Evolutionary conservation across 1,284 basidiomycete species (phyloP).

Genomic region (Porogramme epimiltina): DNA sequence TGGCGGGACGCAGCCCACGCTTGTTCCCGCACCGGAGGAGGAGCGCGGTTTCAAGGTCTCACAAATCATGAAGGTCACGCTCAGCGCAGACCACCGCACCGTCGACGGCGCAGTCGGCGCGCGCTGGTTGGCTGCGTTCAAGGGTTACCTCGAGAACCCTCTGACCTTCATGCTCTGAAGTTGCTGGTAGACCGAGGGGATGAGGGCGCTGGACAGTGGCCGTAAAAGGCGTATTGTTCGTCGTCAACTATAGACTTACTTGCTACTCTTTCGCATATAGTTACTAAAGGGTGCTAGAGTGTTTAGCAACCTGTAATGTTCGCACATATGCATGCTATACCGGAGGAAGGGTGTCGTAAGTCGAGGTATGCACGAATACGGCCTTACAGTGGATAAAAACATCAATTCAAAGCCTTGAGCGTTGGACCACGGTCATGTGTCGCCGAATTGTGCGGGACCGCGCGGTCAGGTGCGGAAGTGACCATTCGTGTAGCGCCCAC

Average conservation of each 20-base stretch:
- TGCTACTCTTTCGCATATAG: conserved; percentile 25
- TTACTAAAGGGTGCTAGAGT: conserved; percentile 23
- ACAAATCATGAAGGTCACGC: conserved; percentile 94
- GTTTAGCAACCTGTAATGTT: conserved; percentile 22
- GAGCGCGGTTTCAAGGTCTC: conserved; percentile 93
- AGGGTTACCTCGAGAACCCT: conserved; percentile 96
- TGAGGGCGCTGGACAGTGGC: conserved; percentile 1
- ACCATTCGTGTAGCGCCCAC: no score
- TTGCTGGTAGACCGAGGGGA: neutral
- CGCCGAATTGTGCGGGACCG: no score
- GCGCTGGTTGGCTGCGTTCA: conserved; percentile 92
- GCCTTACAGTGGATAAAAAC: no score
- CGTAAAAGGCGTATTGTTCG: conserved; percentile 12
- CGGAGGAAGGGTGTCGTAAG: no score
- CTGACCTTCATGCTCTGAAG: conserved; percentile 87
- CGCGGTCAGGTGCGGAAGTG: no score
- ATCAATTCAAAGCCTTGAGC: no score
- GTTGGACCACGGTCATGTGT: no score
- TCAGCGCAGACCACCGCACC: conserved; percentile 94
- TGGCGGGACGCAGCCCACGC: conserved; percentile 83
- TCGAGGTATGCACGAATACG: no score
- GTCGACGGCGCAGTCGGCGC: conserved; percentile 94
- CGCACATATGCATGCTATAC: neutral
- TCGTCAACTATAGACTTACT: conserved; percentile 23
- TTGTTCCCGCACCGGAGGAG: conserved; percentile 88